phyloP scores from a whole-genome alignment of 2,329 filamentous ascomycete genomes.

The Cordyceps sp. region DNA sequence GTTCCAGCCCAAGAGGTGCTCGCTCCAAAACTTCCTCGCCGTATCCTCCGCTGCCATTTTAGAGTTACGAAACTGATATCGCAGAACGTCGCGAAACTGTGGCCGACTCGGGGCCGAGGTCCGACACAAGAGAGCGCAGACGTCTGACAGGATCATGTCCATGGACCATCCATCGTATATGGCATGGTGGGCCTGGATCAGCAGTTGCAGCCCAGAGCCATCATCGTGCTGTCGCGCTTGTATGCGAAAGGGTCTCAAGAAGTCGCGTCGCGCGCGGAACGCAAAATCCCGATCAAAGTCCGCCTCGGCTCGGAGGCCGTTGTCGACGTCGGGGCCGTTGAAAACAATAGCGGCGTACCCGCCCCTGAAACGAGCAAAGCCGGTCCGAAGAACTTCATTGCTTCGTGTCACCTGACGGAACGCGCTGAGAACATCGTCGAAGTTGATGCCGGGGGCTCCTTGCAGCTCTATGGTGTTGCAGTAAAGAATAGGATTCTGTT shows the following conservation, averaged over 20 bases:
- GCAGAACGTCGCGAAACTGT: constrained; percentile 43
- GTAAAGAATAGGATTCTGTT: constrained; percentile 42
- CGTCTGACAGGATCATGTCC: constrained; percentile 54
- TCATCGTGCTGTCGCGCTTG: constrained; percentile 24
- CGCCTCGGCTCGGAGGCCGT: constrained; percentile 24
- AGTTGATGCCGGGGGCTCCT: constrained; percentile 20
- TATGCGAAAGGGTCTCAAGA: constrained; percentile 44
- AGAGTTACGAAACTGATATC: constrained; percentile 22
- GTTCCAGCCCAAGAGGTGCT: constrained; percentile 41
- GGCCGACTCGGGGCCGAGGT: constrained; percentile 22
- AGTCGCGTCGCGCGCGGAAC: constrained; percentile 18
- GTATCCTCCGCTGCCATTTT: constrained; percentile 15
- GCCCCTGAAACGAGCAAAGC: constrained; percentile 42
- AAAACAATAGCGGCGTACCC: constrained; percentile 37
- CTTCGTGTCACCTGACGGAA: constrained; percentile 29
- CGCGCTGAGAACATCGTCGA: constrained; percentile 26
- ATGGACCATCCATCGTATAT: constrained; percentile 91
- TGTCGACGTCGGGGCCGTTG: constrained; percentile 23
- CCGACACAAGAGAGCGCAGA: constrained; percentile 31
- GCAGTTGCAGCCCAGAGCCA: constrained; percentile 11
- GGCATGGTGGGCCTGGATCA: constrained; percentile 60
- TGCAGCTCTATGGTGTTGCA: constrained; percentile 61
- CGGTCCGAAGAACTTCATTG: constrained; percentile 58
- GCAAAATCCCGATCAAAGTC: constrained; percentile 20
- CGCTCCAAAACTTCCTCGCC: constrained; percentile 51